Percentiles rank a stretch among this genome's conserved stretches.
Evolutionary conservation across 1,139 yeast genomes (phyloP).

Genomic region (Barnettozyma hawaiiensis): DNA sequence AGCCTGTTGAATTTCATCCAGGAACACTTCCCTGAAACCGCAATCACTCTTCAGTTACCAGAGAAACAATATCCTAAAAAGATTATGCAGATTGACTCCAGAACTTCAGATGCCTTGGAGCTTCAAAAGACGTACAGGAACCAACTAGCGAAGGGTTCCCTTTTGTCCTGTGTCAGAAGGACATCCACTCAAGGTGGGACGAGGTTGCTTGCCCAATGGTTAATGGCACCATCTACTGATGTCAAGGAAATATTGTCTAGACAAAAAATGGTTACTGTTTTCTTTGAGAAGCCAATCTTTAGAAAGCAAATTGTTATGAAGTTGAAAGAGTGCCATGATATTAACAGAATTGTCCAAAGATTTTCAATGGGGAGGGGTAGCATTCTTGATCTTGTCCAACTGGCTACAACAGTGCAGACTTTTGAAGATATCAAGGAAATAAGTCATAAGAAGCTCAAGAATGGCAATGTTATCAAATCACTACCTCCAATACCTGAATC

Average conservation of each 20-base stretch:
- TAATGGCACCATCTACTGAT: slow-evolving; percentile 72
- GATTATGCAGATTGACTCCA: slow-evolving; percentile 71
- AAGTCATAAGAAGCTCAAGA: slow-evolving; percentile 3
- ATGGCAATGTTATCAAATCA: neutral
- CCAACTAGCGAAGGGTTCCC: slow-evolving; percentile 60
- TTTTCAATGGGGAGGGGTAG: slow-evolving; percentile 41
- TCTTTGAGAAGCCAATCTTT: slow-evolving; percentile 38
- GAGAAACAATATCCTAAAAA: slow-evolving; percentile 41
- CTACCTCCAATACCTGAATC: slow-evolving; percentile 15
- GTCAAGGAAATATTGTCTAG: slow-evolving; percentile 49
- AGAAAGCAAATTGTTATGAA: slow-evolving; percentile 31
- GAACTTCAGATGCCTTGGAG: slow-evolving; percentile 82
- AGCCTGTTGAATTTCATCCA: slow-evolving; percentile 53
- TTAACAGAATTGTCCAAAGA: slow-evolving; percentile 50
- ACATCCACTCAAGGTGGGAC: slow-evolving; percentile 83
- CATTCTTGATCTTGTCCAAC: slow-evolving; percentile 39
- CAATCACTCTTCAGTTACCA: slow-evolving; percentile 48
- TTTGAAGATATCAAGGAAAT: slow-evolving; percentile 19
- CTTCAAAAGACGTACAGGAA: slow-evolving; percentile 53
- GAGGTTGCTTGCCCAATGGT: slow-evolving; percentile 71
- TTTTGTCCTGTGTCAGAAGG: slow-evolving; percentile 58
- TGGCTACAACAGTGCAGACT: slow-evolving; percentile 36
- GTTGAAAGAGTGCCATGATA: slow-evolving; percentile 30
- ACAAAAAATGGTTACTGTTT: slow-evolving; percentile 55
- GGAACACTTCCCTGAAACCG: slow-evolving; percentile 48